Evolutionary conservation across 768 basidiomycete genomes (phyloP), one percentile per base, ranked within the genome.

Genomic region (Phallus indusiatus): DNA sequence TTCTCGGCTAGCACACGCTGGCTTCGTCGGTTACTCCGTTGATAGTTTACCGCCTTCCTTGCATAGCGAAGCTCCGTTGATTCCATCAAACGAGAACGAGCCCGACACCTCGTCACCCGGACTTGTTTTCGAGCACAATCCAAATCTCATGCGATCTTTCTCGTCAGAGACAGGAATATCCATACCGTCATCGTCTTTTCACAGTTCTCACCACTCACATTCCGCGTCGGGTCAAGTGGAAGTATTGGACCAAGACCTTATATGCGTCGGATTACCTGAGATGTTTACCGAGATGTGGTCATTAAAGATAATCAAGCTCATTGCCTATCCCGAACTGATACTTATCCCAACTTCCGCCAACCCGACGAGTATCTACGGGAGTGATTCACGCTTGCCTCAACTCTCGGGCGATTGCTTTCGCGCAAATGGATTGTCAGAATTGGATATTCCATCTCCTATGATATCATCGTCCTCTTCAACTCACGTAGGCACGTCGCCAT

Each of bases 251-350:
- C 80, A 86, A 33, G 86, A 88, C 65, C 77, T 90, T 34, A 81
- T 85, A 9, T 90, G 86, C 64, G 85, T 90, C 35, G 88, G 88
- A 1, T 74, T 90, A 24, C 81, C 81, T 46, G 83, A 86, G 64
- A 83, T 85, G 62, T 74, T 76, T 51, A 79, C 82, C 35, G 84
- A 88, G 59, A 77, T 80, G 53, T 90, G 88, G 88, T 79, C 80
- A 21, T 76, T 85, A 61, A 90, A 90, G 73, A 79, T 90, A 47
- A 75, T 90, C 61, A 88, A 88, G 71, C 76, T 89, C 14, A 76
- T 90, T 42, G 86, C 87, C 6, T 89, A 82, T 68, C 85, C 86
- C 0, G 86, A 88, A 61, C 76, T 89, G 55, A 56, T 68, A 46
- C 20, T 63, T 9, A 14, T 47, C 36, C 34, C 55, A 28, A 34